Percentiles rank a stretch among this genome's conserved stretches.
Evolutionary conservation across 176 grass and related monocot species (phyloP).

Genomic region (Oryza longistaminata): DNA sequence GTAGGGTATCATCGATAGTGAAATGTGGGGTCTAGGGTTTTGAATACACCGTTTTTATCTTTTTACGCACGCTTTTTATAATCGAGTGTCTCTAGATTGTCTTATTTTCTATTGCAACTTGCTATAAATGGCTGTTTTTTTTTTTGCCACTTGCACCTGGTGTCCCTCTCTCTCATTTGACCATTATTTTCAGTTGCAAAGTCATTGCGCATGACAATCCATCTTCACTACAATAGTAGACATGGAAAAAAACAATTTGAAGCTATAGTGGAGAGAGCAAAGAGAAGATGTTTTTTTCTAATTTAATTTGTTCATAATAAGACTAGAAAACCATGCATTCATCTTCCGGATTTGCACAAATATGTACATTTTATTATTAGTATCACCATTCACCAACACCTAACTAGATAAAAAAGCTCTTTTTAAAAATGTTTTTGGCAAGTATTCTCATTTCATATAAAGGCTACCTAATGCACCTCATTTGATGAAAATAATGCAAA

Average conservation of each 20-base stretch:
- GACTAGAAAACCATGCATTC: background rate
- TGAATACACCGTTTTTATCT: background rate
- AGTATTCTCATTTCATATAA: background rate
- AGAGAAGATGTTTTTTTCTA: background rate
- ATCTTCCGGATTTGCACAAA: background rate
- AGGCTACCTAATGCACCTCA: background rate
- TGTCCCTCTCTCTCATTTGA: background rate
- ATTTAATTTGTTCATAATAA: background rate
- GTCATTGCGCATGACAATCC: background rate
- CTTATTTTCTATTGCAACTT: slow-evolving; percentile 25
- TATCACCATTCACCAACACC: background rate
- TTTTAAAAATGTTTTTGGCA: background rate
- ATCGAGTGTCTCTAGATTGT: background rate
- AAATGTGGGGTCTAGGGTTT: background rate
- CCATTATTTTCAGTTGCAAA: background rate
- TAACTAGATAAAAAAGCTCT: background rate
- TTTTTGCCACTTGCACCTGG: slow-evolving; percentile 29
- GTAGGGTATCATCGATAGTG: background rate
- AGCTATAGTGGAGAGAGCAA: background rate
- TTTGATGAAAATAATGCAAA: background rate
- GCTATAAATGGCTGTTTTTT: background rate
- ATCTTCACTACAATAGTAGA: background rate
- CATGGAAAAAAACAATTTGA: background rate
- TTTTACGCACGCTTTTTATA: slow-evolving; percentile 34
- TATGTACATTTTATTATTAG: background rate